Evolutionary conservation across 106 monocot genomes (phyloP).

Genomic region (Cymbidium sinense): DNA sequence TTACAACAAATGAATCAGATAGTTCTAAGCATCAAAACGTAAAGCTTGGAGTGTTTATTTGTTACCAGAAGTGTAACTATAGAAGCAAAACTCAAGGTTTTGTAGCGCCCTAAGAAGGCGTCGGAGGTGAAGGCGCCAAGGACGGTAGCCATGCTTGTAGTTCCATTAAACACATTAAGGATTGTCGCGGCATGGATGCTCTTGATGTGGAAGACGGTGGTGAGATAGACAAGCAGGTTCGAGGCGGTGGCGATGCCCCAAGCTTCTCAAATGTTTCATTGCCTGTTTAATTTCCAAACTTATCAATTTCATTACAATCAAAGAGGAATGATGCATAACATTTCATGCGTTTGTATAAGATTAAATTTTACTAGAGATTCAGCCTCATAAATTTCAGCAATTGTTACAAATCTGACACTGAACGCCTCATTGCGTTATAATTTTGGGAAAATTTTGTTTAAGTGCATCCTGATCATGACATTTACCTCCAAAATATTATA

Average conservation of each 20-base stretch:
- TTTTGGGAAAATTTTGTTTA: too few relatives aligned
- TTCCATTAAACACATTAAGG: constrained; percentile 47
- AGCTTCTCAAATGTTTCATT: constrained; percentile 72
- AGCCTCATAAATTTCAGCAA: too few relatives aligned
- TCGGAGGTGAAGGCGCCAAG: constrained; percentile 55
- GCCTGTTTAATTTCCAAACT: constrained; percentile 16
- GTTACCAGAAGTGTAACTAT: constrained; percentile 37
- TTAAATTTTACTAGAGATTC: too few relatives aligned
- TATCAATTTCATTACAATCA: not conserved
- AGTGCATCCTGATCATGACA: too few relatives aligned
- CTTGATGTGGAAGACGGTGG: constrained; percentile 47
- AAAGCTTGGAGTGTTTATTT: not conserved
- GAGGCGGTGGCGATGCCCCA: constrained; percentile 40
- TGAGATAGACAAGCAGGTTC: constrained; percentile 55
- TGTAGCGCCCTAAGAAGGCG: constrained; percentile 48
- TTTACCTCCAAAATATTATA: not conserved
- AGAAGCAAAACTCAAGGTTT: constrained; percentile 28
- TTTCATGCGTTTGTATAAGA: too few relatives aligned
- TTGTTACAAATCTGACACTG: too few relatives aligned
- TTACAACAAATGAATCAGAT: too few relatives aligned
- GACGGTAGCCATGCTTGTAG: constrained; percentile 52
- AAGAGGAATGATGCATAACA: too few relatives aligned
- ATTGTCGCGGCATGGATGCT: constrained; percentile 33
- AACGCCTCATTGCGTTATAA: too few relatives aligned
- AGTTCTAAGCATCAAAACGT: not conserved